These are phyloP conservation scores for Chaetomium globosum DNA, from an alignment of 2,329 filamentous ascomycete species.

Conservation along the genomic window DNA sequence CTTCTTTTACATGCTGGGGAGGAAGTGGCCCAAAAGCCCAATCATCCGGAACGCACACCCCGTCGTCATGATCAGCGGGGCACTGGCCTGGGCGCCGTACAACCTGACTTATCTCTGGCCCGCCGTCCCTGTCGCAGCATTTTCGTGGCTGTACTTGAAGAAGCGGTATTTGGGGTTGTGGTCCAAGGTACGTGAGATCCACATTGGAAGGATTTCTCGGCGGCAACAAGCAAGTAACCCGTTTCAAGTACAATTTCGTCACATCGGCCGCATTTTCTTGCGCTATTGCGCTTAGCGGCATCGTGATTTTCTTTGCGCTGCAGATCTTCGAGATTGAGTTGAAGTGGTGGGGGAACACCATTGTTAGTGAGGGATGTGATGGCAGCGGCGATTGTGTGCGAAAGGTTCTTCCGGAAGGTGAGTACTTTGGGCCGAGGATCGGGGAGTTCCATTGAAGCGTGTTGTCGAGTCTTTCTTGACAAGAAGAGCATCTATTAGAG, in stretches of 20 bases:
- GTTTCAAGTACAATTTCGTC: slow-evolving; percentile 57
- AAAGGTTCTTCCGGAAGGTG: slow-evolving; percentile 38
- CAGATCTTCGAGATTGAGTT: slow-evolving; percentile 46
- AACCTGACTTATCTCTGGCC: slow-evolving; percentile 51
- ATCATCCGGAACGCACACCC: slow-evolving; percentile 47
- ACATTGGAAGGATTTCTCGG: not conserved
- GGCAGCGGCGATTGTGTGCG: slow-evolving; percentile 22
- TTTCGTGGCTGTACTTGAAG: slow-evolving; percentile 49
- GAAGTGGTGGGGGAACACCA: slow-evolving; percentile 55
- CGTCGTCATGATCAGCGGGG: slow-evolving; percentile 45
- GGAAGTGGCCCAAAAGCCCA: slow-evolving; percentile 41
- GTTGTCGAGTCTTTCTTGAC: not conserved
- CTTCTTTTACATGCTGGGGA: slow-evolving; percentile 41
- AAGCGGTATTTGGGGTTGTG: slow-evolving; percentile 36
- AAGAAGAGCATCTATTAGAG: not conserved
- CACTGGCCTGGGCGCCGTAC: slow-evolving; percentile 44
- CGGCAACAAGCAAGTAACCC: not conserved
- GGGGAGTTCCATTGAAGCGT: slow-evolving; percentile 29
- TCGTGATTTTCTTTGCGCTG: slow-evolving; percentile 55
- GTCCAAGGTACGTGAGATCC: slow-evolving; percentile 34
- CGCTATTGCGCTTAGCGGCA: slow-evolving; percentile 59
- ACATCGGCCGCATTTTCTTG: slow-evolving; percentile 61
- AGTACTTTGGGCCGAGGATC: slow-evolving; percentile 34
- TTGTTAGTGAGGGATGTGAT: slow-evolving; percentile 35
- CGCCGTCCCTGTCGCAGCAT: slow-evolving; percentile 47